A percentile compares a stretch with the other conserved stretches of the same genome.
Evolutionary conservation across 2,329 filamentous ascomycete species (phyloP).

Genomic region (Cordyceps pruinosa): DNA sequence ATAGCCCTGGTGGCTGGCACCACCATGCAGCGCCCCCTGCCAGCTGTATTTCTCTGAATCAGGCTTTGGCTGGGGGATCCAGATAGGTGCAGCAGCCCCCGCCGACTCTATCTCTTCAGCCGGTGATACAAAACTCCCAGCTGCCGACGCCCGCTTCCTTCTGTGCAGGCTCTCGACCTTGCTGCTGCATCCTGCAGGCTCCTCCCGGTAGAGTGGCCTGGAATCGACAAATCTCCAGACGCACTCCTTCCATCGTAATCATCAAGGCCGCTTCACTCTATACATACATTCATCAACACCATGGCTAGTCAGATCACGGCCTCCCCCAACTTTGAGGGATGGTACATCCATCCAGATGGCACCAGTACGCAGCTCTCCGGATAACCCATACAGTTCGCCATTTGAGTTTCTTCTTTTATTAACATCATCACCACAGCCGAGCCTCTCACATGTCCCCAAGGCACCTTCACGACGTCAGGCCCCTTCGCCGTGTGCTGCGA

Average conservation of each 20-base stretch:
- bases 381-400: not conserved
- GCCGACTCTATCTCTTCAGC: not conserved
- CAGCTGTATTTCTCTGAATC: not conserved
- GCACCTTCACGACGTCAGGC: conserved; percentile 6
- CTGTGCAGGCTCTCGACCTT: not conserved
- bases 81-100: conserved; percentile 1
- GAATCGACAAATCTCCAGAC: not conserved
- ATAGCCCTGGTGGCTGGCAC: not conserved
- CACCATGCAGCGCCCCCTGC: conserved; percentile 4
- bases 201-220: not conserved
- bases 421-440: not conserved
- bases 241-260: not conserved
- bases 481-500: conserved; percentile 2
- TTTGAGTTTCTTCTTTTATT: not conserved
- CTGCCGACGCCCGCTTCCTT: not conserved
- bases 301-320: not conserved
- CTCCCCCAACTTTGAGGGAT: conserved; percentile 9
- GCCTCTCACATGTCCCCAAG: conserved; percentile 6
- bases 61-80: conserved; percentile 2
- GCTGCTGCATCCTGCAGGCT: not conserved
- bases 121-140: not conserved
- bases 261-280: not conserved
- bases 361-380: not conserved
- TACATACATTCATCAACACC: not conserved
- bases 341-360: conserved; percentile 10